A percentile compares a stretch with the other conserved stretches of the same genome.
These are phyloP conservation scores for Zea luxurians DNA, from an alignment of 176 grass and related monocot genomes.

Conservation along the genomic window DNA sequence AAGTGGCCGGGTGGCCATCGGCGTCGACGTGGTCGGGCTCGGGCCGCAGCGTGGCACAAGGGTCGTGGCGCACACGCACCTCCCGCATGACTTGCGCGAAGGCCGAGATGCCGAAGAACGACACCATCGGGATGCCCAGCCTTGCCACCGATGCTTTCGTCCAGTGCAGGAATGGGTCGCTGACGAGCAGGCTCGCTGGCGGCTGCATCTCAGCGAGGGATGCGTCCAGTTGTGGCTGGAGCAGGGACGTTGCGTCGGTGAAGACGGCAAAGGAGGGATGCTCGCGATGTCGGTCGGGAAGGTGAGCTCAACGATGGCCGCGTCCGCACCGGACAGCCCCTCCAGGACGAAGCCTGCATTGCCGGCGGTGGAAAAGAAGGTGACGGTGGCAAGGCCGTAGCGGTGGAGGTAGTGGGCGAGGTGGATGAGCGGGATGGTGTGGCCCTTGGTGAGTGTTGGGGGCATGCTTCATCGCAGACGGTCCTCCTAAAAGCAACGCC, in stretches of 20 bases:
- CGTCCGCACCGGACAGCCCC: conserved; percentile 29
- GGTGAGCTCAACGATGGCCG: conserved; percentile 47
- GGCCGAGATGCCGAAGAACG: conserved; percentile 50
- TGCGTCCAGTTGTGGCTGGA: conserved; percentile 43
- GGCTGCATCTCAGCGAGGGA: conserved; percentile 31
- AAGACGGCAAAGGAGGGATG: conserved; percentile 55
- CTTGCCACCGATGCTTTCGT: conserved; percentile 28
- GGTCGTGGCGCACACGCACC: conserved; percentile 30
- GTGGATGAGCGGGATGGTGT: conserved; percentile 69
- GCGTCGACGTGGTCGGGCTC: conserved; percentile 9
- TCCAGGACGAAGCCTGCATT: conserved; percentile 53
- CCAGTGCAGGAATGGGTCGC: conserved; percentile 65
- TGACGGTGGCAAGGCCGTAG: conserved; percentile 50
- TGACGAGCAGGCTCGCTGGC: conserved; percentile 43
- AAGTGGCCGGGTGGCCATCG: conserved; percentile 32
- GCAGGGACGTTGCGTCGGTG: conserved; percentile 10
- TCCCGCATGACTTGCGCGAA: conserved; percentile 38
- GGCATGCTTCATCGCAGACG: too few relatives aligned
- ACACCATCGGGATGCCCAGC: conserved; percentile 45
- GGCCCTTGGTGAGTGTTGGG: too few relatives aligned
- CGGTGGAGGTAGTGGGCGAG: conserved; percentile 49
- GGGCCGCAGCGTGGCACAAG: conserved; percentile 26
- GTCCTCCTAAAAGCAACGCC: too few relatives aligned
- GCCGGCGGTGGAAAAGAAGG: conserved; percentile 63
- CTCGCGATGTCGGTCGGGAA: conserved; percentile 39